Evolutionary conservation across 208 protist genomes (phyloP), one percentile per base, ranked within the genome.

Genomic region (Crithidia expoeki): DNA sequence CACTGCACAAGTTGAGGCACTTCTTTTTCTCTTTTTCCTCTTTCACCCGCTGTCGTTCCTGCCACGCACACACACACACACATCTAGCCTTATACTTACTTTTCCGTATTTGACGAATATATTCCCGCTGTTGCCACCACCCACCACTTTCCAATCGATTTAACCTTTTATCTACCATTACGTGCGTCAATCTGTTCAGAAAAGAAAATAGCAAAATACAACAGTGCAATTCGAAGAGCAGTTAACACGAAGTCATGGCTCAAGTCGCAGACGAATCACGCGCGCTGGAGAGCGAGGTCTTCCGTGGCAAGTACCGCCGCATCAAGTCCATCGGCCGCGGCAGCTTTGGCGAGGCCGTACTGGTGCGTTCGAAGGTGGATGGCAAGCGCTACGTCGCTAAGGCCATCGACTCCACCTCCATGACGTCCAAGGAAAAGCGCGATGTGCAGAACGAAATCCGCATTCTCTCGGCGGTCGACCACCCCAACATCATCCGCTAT

Each of bases 401-500:
- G 85, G 85, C 88, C 28, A 95, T 98, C 74, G 88, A 97, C 50
- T 88, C 85, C 30, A 79, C 81, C 44, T 83, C 85, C 17, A 97
- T 97, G 94, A 88, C 89, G 14, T 25, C 77, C 21, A 96, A 97
- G 76, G 94, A 97, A 72, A 91, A 93, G 79, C 89, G 92, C 56
- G 93, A 95, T 64, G 83, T 98, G 67, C 88, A 96, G 78, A 94
- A 94, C 65, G 95, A 98, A 64, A 96, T 98, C 60, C 83, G 86
- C 52, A 97, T 98, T 76, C 83, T 98, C 25, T 78, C 92, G 0
- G 86, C 89, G 36, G 91, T 93, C 14, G 88, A 94, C 46, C 92
- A 96, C 80, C 91, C 94, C 27, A 96, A 97, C 80, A 98, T 98
- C 73, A 94, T 98, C 66, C 83, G 91, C 57, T 98, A 97, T 60